phyloP scores from a whole-genome alignment of 768 basidiomycete genomes.

The Phylloporus sp. region DNA sequence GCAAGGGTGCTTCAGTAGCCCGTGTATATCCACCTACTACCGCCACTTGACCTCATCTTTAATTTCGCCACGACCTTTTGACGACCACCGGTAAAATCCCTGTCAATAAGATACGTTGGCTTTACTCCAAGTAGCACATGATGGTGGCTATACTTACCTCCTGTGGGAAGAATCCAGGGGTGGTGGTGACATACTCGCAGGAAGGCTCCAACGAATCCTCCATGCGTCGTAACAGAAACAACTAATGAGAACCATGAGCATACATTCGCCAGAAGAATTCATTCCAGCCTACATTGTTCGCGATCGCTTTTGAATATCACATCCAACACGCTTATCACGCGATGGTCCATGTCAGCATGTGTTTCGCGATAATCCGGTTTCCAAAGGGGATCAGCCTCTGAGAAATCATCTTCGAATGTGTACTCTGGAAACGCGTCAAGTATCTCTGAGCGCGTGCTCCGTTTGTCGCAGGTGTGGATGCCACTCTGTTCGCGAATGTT shows the following conservation, averaged over 20 bases:
- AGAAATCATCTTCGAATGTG: conserved; percentile 48
- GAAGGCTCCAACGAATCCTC: conserved; percentile 57
- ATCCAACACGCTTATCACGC: neutral
- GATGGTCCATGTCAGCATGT: conserved; percentile 1
- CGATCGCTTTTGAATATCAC: neutral
- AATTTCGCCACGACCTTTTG: neutral
- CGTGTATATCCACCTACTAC: too few relatives aligned
- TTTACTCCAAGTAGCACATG: neutral
- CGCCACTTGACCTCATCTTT: too few relatives aligned
- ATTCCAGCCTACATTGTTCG: neutral
- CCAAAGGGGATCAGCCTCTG: conserved; percentile 62
- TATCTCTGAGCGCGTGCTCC: conserved; percentile 44
- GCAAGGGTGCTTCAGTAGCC: too few relatives aligned
- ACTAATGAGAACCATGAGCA: conserved; percentile 33
- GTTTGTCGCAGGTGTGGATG: conserved; percentile 64
- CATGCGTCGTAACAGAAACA: conserved; percentile 62
- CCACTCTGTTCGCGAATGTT: conserved; percentile 60
- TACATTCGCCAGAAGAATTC: neutral
- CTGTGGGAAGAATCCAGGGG: conserved; percentile 49
- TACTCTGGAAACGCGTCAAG: conserved; percentile 38
- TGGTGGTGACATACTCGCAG: conserved; percentile 42
- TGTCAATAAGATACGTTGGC: neutral
- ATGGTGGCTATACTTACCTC: conserved; percentile 42
- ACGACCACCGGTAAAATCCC: conserved; percentile 2
- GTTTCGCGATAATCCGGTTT: conserved; percentile 3